Evolutionary conservation across 805 yeast species (phyloP), one percentile per base, ranked within the genome.

Genomic region (Pichia exigua): DNA sequence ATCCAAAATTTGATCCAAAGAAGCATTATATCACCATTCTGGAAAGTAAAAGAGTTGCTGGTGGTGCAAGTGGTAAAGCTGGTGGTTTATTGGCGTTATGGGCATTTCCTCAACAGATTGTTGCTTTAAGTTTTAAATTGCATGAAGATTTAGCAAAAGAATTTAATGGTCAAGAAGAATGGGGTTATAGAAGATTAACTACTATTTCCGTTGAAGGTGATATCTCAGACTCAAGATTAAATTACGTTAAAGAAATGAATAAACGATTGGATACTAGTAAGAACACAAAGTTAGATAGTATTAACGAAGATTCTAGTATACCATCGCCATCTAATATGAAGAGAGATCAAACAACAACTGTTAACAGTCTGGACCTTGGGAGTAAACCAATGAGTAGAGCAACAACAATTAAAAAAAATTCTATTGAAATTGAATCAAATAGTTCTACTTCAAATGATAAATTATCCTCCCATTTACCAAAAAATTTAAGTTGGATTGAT

Each of bases 41-140:
- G 15, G 99, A 92, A 67, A 82, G 92, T 48, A 88, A 87, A 56
- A 75, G 96, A 61, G 95, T 95, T 7, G 99, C 98, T 0, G 95
- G 97, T 48, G 98, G 97, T 46, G 98, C 99, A 20, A 80, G 89
- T 42, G 99, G 99, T 50, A 94, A 92, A 62, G 98, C 99, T 8
- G 99, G 98, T 44, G 99, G 99, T 0, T 73, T 92, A 47, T 70
- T 92, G 47, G 97, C 98, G 1, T 76, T 87, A 22, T 91, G 97
- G 95, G 98, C 98, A 0, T 94, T 94, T 67, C 99, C 99, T 0
- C 90, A 85, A 60, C 96, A 88, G 66, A 81, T 92, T 47, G 98
- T 90, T 9, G 94, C 96, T 0, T 73, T 92, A 50, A 84, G 95
- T 46, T 94, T 90, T 70, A 78, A 79, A 57, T 74, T 92, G 55